Evolutionary conservation across 371 early-diverging fungal genomes (phyloP), one percentile per base, ranked within the genome.

Genomic region (Mortierella sp.): DNA sequence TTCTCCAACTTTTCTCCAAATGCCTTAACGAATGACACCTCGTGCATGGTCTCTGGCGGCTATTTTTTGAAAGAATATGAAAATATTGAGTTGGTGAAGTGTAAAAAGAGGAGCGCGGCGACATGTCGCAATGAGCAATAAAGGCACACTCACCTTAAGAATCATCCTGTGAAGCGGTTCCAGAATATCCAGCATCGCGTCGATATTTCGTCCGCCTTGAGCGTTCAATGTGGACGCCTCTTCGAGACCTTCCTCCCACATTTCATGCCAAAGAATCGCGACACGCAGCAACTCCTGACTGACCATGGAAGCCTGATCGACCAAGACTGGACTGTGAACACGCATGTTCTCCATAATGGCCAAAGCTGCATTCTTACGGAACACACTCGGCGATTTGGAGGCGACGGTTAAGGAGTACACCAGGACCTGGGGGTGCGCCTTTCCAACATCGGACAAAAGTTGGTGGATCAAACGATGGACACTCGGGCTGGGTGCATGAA

Each of bases 191-290:
- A 98, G 95, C 97, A 99, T 98, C 50, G 96, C 97, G 38, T 96
- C 96, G 7, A 95, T 92, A 80, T 98, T 96, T 70, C 93, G 93
- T 42, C 97, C 95, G 45, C 94, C 95, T 85, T 95, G 96, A 82
- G 96, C 97, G 70, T 80, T 81, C 31, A 95, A 88, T 31, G 96
- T 88, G 10, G 96, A 95, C 0, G 98, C 98, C 77, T 97, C 98
- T 84, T 97, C 96, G 10, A 99, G 89, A 4, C 98, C 98, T 84
- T 99, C 98, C 77, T 95, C 94, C 99, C 99, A 99, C 97, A 97
- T 95, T 89, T 99, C 99, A 77, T 97, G 97, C 97, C 98, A 98
- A 48, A 98, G 84, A 75, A 99, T 96, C 26, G 99, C 98, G 10
- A 98, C 97, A 21, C 99, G 95, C 77, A 99, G 97, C 34, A 99